A percentile compares a stretch with the other conserved stretches of the same genome.
These are phyloP conservation scores for Dothideomycetes sp. DNA, from an alignment of 2,329 filamentous ascomycete species.

Conservation along the genomic window DNA sequence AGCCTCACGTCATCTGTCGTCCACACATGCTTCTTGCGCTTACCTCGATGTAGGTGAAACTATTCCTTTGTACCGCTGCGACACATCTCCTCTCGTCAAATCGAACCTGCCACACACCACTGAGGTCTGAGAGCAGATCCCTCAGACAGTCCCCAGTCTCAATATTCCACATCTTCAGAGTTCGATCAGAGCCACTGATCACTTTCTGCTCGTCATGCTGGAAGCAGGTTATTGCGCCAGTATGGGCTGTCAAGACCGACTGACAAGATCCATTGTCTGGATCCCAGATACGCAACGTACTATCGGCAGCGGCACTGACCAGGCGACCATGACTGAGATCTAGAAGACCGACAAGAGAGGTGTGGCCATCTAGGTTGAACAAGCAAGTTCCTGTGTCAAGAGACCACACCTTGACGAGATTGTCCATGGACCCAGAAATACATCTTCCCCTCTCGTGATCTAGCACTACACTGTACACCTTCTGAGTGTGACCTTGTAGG, in stretches of 20 bases:
- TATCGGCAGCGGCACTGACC: constrained; percentile 91
- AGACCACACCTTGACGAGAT: constrained; percentile 95
- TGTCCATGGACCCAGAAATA: constrained; percentile 98
- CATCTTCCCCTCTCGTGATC: constrained; percentile 88
- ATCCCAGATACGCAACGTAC: constrained; percentile 93
- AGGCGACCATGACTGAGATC: constrained; percentile 83
- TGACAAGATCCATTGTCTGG: constrained; percentile 86
- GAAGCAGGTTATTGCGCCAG: constrained; percentile 95
- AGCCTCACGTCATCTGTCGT: constrained; percentile 18
- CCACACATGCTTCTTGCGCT: constrained; percentile 26
- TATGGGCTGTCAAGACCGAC: constrained; percentile 83
- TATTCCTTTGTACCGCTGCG: constrained; percentile 87
- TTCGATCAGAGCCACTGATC: constrained; percentile 90
- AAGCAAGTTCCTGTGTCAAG: constrained; percentile 75
- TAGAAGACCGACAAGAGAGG: constrained; percentile 80
- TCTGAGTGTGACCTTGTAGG: constrained; percentile 76
- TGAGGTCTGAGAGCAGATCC: constrained; percentile 84
- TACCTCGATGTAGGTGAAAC: constrained; percentile 92
- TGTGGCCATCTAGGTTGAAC: constrained; percentile 86
- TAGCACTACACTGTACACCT: constrained; percentile 94
- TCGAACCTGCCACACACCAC: constrained; percentile 98
- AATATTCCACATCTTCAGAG: constrained; percentile 98
- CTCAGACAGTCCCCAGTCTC: constrained; percentile 84
- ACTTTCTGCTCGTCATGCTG: constrained; percentile 96
- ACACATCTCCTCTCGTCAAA: constrained; percentile 95